Evolutionary conservation across 1,284 basidiomycete species (phyloP), one percentile per base, ranked within the genome.

Genomic region (Ganoderma resinaceum): DNA sequence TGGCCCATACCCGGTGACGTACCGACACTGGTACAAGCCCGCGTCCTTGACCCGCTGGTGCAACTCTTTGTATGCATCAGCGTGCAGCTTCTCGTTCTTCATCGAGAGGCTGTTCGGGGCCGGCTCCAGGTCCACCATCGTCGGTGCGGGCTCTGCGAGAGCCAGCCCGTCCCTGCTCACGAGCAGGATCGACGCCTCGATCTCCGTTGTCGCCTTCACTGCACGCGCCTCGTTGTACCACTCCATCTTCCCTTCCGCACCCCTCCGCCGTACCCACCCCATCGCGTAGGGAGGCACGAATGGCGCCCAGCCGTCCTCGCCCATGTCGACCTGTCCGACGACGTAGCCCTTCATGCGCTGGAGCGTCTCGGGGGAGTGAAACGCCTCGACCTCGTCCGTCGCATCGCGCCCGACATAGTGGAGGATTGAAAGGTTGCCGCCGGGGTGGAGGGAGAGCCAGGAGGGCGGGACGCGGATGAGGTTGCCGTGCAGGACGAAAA

Each of bases 351-450:
- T 82, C 78, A 99, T 90, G 31, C 83, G 82, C 67, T 70, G 67
- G 64, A 90, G 82, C 53, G 95, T 93, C 63, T 85, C 80, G 40
- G 89, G 87, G 1, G 86, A 85, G 79, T 99, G 97, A 82, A 96
- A 99, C 14, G 95, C 97, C 72, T 95, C 89, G 59, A 99, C 94
- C 80, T 99, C 97, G 82, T 98, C 95, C 3, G 92, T 90, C 0
- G 96, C 97, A 78, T 99, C 97, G 62, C 97, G 89, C 2, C 98
- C 98, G 38, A 98, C 91, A 77, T 97, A 99, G 82, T 99, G 98
- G 35, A 98, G 89, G 70, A 99, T 91, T 23, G 96, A 89, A 61
- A 98, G 91, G 16, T 89, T 82, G 65, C 97, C 97, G 55, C 97
- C 98, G 0, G 97, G 97, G 78, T 99, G 98, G 3, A 86, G 83